A percentile compares a stretch with the other conserved stretches of the same genome.
Evolutionary conservation across 352 stramenopile species (phyloP).

Genomic region (Thalassiosira oceanica): DNA sequence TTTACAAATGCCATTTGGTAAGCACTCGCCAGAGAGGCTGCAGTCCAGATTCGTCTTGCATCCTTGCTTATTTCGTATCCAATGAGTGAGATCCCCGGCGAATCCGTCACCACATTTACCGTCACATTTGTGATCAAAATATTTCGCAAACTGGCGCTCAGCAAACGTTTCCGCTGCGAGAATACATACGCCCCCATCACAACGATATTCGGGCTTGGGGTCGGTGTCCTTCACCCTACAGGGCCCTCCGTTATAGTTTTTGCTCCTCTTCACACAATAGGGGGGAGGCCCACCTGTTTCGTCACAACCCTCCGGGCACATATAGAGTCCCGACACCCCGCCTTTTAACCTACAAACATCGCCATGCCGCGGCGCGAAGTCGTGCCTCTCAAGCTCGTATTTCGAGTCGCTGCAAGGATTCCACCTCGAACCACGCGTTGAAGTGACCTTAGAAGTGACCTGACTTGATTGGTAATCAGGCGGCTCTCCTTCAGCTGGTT

Average conservation of each 20-base stretch:
- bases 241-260: background rate
- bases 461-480: too few relatives aligned
- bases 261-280: constrained; percentile 11
- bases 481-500: too few relatives aligned
- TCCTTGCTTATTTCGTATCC: constrained; percentile 3
- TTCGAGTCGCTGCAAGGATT: constrained; percentile 26
- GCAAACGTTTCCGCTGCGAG: constrained; percentile 21
- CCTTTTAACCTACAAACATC: constrained; percentile 31
- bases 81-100: background rate
- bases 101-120: constrained; percentile 26
- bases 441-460: too few relatives aligned
- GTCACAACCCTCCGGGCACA: constrained; percentile 26
- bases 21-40: constrained; percentile 26
- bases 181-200: constrained; percentile 30
- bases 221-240: constrained; percentile 20
- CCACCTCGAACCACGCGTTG: constrained; percentile 9
- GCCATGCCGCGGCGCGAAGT: constrained; percentile 28
- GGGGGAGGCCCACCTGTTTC: constrained; percentile 22
- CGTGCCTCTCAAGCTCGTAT: constrained; percentile 41
- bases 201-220: constrained; percentile 30
- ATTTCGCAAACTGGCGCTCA: constrained; percentile 28
- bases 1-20: constrained; percentile 14
- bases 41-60: constrained; percentile 30
- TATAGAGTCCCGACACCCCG: constrained; percentile 18
- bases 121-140: constrained; percentile 42